Conservation (phyloP, 2,329 filamentous ascomycete genomes). For the Aurifilum marmelostoma region DNA sequence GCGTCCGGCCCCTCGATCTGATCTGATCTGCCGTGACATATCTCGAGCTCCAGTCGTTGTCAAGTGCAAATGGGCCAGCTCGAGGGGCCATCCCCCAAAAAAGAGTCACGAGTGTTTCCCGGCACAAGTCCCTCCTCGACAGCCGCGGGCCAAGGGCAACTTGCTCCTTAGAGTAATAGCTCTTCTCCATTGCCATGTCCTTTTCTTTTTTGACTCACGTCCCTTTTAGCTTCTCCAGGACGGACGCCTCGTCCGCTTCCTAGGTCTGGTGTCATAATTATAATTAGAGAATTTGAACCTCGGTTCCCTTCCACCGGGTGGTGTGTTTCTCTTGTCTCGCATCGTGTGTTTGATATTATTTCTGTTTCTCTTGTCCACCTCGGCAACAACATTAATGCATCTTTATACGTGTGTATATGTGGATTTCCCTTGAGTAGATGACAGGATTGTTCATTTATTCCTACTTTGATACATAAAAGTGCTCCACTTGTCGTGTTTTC, state of each 20-base stretch:
- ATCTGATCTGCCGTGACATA: neutral
- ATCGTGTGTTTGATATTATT: constrained; percentile 25
- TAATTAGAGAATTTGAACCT: neutral
- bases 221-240: neutral
- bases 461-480: neutral
- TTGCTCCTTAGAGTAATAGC: constrained; percentile 12
- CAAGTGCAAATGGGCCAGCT: neutral
- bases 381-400: neutral
- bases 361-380: neutral
- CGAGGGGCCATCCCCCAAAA: neutral
- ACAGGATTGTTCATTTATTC: neutral
- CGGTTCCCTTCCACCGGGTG: neutral
- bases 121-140: constrained; percentile 11
- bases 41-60: neutral
- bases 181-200: no score
- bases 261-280: neutral
- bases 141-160: constrained; percentile 29
- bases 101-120: constrained; percentile 16
- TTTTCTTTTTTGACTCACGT: neutral
- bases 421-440: neutral
- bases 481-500: neutral
- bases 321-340: constrained; percentile 11
- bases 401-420: neutral
- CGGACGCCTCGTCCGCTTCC: neutral
- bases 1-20: constrained; percentile 17